Evolutionary conservation across 192 early-diverging fungal species (phyloP), one percentile per base, ranked within the genome.

Genomic region (Coemansia sp.): DNA sequence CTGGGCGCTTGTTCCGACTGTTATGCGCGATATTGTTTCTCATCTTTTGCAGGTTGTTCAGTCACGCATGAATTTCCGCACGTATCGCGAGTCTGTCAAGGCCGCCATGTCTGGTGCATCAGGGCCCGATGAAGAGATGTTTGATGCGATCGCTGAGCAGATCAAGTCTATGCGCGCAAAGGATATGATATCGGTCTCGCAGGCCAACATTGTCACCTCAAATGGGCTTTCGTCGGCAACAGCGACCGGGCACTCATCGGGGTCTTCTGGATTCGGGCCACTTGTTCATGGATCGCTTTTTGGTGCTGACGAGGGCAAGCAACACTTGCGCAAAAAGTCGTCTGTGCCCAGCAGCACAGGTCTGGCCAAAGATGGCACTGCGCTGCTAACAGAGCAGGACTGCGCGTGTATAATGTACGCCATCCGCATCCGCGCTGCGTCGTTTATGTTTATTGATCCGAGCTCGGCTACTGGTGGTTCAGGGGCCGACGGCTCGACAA

Each of bases 371-470:
- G 72, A 79, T 38, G 58, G 60, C 5, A 37, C 62, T 15, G 62
- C 70, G 32, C 67, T 74, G 66, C 61, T 81, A 43, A 69, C 75
- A 0, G 81, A 83, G 76, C 81, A 83, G 58, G 81, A 83, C 67
- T 83, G 81, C 28, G 81, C 76, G 17, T 83, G 81, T 36, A 83
- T 83, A 43, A 83, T 67, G 53, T 83, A 83, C 39, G 81, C 75
- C 5, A 75, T 83, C 39, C 75, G 76, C 64, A 83, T 83, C 34
- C 75, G 81, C 35, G 75, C 75, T 4, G 81, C 81, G 5, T 83
- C 81, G 28, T 83, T 83, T 71, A 67, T 67, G 73, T 83, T 72
- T 60, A 61, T 59, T 34, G 81, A 83, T 22, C 81, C 81, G 0
- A 78, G 64, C 55, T 62, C 67, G 12, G 43, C 18, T 35, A 22